Evolutionary conservation across 768 basidiomycete genomes (phyloP), one percentile per base, ranked within the genome.

Genomic region (Tubosaeta brunneosetosa): DNA sequence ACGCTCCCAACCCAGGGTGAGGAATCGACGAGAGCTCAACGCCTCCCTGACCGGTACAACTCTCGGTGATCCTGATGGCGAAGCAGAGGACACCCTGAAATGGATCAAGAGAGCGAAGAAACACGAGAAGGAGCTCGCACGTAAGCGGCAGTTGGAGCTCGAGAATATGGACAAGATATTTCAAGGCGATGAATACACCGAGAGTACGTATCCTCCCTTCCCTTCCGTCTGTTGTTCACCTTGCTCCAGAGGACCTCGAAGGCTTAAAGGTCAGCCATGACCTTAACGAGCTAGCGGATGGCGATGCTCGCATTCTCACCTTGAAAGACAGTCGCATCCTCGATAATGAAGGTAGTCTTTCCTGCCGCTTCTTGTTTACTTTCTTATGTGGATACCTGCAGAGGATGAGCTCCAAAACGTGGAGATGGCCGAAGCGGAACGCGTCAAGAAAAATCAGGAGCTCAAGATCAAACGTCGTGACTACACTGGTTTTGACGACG

Each of bases 341-440:
- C 38, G 94, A 94, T 63, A 88, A 93, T 55, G 94, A 97, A 80
- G 94, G 94, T 90, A 60, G 51, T 17, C 1, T 32, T 19, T 22
- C 7, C n/a, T 33, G 3, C 14, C 25, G 9, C 4, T 34, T 17
- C 5, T 17, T 3, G 34, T 38, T 45, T 22, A 22, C 17, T 50
- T 38, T 26, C 43, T 55, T 27, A 53, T 31, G n/a, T 22, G 3
- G 34, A 22, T 16, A 31, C 26, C 40, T 50, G 11, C 58, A 95
- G 97, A 99, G 86, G 97, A 99, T 70, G 97, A 95, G 70, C 79
- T 99, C 13, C 90, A 97, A 73, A 97, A 99, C 60, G 77, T 97
- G 50, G 92, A 97, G 62, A 82, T 98, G 80, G 93, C 91, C 0
- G 94, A 97, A 66, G 84, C 81, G 47, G 93, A 94, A 59, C 82